phyloP scores from a whole-genome alignment of 495 filamentous ascomycete species.

The Trichoderma reesei region DNA sequence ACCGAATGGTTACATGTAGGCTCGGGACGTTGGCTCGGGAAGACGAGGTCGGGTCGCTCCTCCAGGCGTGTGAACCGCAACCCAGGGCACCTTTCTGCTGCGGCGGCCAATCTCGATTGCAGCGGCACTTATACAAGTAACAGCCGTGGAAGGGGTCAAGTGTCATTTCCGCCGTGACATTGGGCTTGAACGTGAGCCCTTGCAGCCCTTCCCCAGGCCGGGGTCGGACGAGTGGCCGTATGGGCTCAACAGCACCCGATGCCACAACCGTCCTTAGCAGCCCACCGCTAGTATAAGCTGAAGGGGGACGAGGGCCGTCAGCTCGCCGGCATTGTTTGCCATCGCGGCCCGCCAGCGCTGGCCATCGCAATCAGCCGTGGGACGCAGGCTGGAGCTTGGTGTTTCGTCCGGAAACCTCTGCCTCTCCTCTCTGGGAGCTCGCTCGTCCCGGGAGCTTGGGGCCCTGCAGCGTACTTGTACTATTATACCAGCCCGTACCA shows the following conservation, averaged over 20 bases:
- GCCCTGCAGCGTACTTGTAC: no score
- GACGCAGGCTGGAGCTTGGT: no score
- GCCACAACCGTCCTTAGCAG: not conserved
- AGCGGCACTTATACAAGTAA: not conserved
- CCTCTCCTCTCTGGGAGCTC: no score
- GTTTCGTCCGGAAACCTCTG: no score
- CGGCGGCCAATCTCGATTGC: not conserved
- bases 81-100: not conserved
- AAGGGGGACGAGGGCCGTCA: not conserved
- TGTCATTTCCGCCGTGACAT: conserved; percentile 6
- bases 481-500: no score
- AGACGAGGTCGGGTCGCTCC: not conserved
- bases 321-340: no score
- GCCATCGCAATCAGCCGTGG: no score
- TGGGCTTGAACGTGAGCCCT: not conserved
- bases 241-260: not conserved
- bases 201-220: not conserved
- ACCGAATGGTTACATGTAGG: not conserved
- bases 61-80: not conserved
- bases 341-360: no score
- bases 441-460: no score
- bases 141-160: not conserved
- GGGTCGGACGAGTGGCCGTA: not conserved
- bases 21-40: not conserved
- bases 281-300: not conserved